Evolutionary conservation across 192 early-diverging fungal species (phyloP).

Genomic region (Rhizoclosmatium sp.): DNA sequence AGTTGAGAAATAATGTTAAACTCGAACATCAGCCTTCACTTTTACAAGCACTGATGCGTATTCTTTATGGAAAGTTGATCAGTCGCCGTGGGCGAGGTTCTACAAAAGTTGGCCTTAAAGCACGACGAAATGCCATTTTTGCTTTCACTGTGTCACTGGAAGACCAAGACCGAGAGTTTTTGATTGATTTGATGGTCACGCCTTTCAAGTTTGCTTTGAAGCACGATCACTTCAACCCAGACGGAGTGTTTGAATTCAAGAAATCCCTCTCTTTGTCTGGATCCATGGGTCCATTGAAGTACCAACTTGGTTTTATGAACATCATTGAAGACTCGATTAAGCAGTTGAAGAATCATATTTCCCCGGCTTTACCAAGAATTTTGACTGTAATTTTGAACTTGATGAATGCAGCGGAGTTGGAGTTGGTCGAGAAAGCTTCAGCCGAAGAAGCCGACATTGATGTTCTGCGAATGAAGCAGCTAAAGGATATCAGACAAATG

Average conservation of each 20-base stretch:
- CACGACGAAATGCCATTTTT: conserved; percentile 84
- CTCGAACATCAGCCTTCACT: conserved; percentile 71
- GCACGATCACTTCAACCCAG: not conserved
- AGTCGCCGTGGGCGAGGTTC: conserved; percentile 77
- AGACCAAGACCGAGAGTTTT: conserved; percentile 68
- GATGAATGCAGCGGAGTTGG: conserved; percentile 67
- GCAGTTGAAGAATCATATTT: conserved; percentile 78
- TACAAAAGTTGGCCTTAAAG: conserved; percentile 69
- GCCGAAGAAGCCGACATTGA: conserved; percentile 34
- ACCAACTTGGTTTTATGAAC: conserved; percentile 83
- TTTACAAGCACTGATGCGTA: conserved; percentile 77
- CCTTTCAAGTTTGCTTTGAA: conserved; percentile 64
- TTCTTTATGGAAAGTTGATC: conserved; percentile 93
- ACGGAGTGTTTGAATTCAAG: not conserved
- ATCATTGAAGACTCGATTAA: conserved; percentile 82
- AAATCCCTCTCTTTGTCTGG: not conserved
- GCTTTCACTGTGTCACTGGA: conserved; percentile 77
- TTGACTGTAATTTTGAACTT: conserved; percentile 81
- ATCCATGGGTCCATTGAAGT: conserved; percentile 49
- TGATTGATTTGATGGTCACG: conserved; percentile 84
- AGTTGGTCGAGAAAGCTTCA: conserved; percentile 37
- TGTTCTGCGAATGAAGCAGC: conserved; percentile 49
- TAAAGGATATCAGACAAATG: conserved; percentile 71
- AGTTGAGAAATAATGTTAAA: conserved; percentile 60
- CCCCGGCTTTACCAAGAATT: conserved; percentile 75